Base-by-base conservation (phyloP, 768 basidiomycete species). In the Pisolithus albus region DNA sequence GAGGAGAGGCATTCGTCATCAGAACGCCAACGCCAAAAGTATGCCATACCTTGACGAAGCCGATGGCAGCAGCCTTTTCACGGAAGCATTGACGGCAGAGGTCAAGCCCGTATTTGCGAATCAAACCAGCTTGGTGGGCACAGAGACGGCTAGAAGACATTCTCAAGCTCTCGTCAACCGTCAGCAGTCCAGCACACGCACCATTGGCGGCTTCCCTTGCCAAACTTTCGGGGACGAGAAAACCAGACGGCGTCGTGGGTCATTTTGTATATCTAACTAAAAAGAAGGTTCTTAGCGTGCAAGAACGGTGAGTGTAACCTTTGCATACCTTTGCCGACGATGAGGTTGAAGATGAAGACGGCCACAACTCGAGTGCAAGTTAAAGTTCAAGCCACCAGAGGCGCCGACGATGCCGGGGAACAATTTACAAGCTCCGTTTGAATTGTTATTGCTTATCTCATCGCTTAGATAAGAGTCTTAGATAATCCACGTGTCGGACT, bases 221-320 rank as follows among this genome's bases (percentile, higher is more conserved):
- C 93, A 75, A 63, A 95, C 73, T 90, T 95, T 72, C 92, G 83
- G 56, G 93, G 93, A 65, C 88, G 89, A 72, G 90, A 92, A 75
- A 92, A 93, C 92, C 93, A 96, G 75, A 96, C 84, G 64, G 92
- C 86, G 80, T 94, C 90, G 90, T 95, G 93, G 66, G 93, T 93
- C 93, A 95, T 92, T 75, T 80, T 85, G 2, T 15, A 34, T 34
- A 5, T 34, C 11, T 34, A 34, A 5, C 34, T 34, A 11, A 34
- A 34, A 34, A 34, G 26, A 34, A 34, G 34, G 11, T 4, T 34
- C 34, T 34, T 3, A 34, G 34, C 34, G 34, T 15, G 13, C 5
- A 5, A 34, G 13, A 2, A 13, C 34, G 34, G 11, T 13, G 13
- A 34, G 13, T 13, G 34, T 34, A 13, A 13, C 13, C 11, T 15